Evolutionary conservation across 108 stramenopile species (phyloP).

Genomic region (Cylindrotheca fusiformis): DNA sequence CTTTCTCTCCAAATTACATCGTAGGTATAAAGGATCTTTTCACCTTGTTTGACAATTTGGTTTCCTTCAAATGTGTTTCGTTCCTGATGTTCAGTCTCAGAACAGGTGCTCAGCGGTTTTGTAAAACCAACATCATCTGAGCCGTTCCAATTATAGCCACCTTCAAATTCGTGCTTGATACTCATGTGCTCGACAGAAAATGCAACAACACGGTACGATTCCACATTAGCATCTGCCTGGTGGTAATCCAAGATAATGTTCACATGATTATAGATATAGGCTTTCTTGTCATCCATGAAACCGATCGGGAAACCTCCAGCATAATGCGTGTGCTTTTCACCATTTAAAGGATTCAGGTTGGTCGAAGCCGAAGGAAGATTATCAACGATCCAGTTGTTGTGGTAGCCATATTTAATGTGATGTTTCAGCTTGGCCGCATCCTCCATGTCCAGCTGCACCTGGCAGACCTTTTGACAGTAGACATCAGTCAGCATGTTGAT

Average conservation of each 20-base stretch:
- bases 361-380: conserved; percentile 92
- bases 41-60: conserved; percentile 54
- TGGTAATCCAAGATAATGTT: conserved; percentile 92
- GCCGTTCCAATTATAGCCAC: conserved; percentile 79
- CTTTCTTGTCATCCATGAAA: conserved; percentile 65
- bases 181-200: conserved; percentile 93
- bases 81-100: conserved; percentile 31
- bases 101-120: conserved; percentile 71
- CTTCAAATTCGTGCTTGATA: conserved; percentile 75
- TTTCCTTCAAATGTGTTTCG: conserved; percentile 29
- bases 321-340: conserved; percentile 59
- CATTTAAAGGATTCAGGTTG: conserved; percentile 49
- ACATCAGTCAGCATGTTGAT: conserved; percentile 87
- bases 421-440: conserved; percentile 55
- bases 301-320: conserved; percentile 95
- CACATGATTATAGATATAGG: conserved; percentile 93
- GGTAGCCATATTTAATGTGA: conserved; percentile 81
- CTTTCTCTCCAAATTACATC: conserved; percentile 93
- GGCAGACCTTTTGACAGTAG: conserved; percentile 80
- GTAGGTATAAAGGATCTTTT: conserved; percentile 93
- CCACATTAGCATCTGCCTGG: conserved; percentile 60
- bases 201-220: conserved; percentile 93
- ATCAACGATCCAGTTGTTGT: no score
- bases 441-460: no score
- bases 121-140: conserved; percentile 46